A percentile compares a stretch with the other conserved stretches of the same genome.
Evolutionary conservation across 2,329 filamentous ascomycete species (phyloP).

Genomic region (Bipolaris bicolor): DNA sequence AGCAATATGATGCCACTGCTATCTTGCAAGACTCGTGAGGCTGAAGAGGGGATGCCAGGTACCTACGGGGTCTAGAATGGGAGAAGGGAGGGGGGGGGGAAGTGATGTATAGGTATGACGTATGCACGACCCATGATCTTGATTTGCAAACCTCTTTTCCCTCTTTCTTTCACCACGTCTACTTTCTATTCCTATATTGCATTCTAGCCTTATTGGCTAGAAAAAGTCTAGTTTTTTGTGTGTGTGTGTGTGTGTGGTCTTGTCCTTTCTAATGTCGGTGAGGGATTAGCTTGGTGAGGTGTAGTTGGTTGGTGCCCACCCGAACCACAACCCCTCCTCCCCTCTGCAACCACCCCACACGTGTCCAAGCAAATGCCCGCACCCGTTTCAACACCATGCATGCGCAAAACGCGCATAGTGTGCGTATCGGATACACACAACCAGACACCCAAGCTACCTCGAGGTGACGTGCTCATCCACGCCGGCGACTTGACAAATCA

Average conservation of each 20-base stretch:
- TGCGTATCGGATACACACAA: conserved; percentile 82
- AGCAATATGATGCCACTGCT: background rate
- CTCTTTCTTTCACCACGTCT: background rate
- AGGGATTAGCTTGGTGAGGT: background rate
- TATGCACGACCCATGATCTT: background rate
- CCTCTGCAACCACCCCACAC: background rate
- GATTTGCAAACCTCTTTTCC: background rate
- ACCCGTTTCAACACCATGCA: background rate
- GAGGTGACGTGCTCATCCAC: conserved; percentile 76
- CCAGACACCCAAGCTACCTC: conserved; percentile 66
- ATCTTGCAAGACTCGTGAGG: background rate
- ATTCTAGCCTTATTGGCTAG: background rate
- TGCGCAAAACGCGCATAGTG: conserved; percentile 65
- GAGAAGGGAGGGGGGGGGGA: too few relatives aligned
- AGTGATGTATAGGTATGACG: background rate
- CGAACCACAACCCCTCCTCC: too few relatives aligned
- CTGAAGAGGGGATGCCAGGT: background rate
- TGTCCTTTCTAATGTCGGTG: background rate
- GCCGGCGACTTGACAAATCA: conserved; percentile 79
- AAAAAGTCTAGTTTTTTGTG: background rate
- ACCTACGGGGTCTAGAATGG: background rate
- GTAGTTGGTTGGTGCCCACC: too few relatives aligned
- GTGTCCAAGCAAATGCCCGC: background rate
- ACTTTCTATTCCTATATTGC: background rate
- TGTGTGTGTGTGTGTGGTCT: too few relatives aligned